Evolutionary conservation across 2,329 filamentous ascomycete species (phyloP).

Genomic region (Cryphonectria nitschkei): DNA sequence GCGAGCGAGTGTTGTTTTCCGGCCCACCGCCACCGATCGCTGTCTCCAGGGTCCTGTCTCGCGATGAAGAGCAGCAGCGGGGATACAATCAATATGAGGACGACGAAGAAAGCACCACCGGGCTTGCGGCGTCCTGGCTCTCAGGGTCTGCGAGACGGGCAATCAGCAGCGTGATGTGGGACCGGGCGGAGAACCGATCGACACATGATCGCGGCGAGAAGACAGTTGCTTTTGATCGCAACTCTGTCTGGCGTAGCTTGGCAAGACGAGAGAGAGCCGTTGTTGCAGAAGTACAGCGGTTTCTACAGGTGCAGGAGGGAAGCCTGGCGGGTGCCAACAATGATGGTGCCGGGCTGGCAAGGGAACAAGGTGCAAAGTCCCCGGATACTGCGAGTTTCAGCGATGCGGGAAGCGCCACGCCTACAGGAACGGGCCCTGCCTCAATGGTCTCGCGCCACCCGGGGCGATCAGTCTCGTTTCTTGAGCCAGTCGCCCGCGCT

Average conservation of each 20-base stretch:
- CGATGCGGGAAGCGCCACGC: constrained; percentile 47
- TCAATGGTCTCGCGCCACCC: constrained; percentile 41
- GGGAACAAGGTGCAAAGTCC: neutral
- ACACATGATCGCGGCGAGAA: constrained; percentile 22
- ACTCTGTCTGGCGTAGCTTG: constrained; percentile 53
- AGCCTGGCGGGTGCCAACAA: constrained; percentile 44
- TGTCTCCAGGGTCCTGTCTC: constrained; percentile 44
- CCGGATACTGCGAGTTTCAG: constrained; percentile 37
- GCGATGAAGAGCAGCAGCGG: constrained; percentile 37
- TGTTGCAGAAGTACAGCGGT: constrained; percentile 51
- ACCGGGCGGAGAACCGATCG: constrained; percentile 32
- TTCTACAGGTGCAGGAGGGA: constrained; percentile 54
- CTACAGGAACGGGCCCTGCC: constrained; percentile 43
- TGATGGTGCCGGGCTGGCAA: constrained; percentile 31
- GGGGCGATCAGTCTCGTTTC: constrained; percentile 39
- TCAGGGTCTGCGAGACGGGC: constrained; percentile 32
- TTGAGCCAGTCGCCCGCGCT: constrained; percentile 47
- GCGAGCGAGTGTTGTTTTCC: constrained; percentile 46
- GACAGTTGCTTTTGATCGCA: constrained; percentile 39
- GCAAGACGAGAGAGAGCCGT: constrained; percentile 50
- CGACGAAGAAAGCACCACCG: constrained; percentile 13
- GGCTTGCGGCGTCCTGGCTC: constrained; percentile 29
- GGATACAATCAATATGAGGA: constrained; percentile 29
- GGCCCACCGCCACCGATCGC: constrained; percentile 58
- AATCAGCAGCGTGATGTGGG: constrained; percentile 46